Conservation (phyloP, 2,329 filamentous ascomycete genomes). For the Phialemoniopsis sp. region DNA sequence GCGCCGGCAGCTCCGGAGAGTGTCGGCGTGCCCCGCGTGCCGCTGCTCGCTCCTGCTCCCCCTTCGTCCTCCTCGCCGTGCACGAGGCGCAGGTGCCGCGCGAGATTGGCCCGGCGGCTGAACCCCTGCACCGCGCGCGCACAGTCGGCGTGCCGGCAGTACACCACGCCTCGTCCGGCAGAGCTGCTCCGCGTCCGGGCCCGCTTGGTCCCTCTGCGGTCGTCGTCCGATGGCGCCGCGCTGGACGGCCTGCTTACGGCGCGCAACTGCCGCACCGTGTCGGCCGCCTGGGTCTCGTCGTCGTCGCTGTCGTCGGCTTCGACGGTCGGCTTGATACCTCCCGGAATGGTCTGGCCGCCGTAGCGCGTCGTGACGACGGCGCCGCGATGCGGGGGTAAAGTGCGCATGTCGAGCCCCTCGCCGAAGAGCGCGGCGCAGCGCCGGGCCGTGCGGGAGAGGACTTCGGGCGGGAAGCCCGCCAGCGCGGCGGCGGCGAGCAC, state of each 20-base stretch:
- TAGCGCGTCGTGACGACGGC: conserved; percentile 1
- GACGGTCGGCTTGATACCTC: conserved; percentile 16
- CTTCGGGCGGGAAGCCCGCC: conserved; percentile 61
- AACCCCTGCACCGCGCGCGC: conserved; percentile 29
- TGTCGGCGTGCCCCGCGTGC: no score
- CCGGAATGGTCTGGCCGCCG: conserved; percentile 16
- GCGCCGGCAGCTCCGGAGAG: no score
- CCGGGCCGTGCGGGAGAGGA: conserved; percentile 64
- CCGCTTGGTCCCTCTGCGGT: background rate
- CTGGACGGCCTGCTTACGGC: conserved; percentile 5
- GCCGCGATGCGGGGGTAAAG: conserved; percentile 28
- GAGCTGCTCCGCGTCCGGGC: background rate
- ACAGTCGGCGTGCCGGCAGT: conserved; percentile 26
- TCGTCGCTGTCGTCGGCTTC: conserved; percentile 6
- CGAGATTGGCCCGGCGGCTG: conserved; percentile 24
- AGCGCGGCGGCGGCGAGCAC: conserved; percentile 75
- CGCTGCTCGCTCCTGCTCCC: no score
- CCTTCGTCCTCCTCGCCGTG: conserved; percentile 30
- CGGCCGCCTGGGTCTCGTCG: conserved; percentile 1
- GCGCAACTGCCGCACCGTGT: background rate
- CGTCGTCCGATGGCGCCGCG: background rate
- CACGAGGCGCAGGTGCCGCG: conserved; percentile 37
- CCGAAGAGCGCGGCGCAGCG: conserved; percentile 75
- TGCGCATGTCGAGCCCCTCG: conserved; percentile 63
- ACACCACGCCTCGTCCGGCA: background rate